Percentiles rank a stretch among this genome's conserved stretches.
Evolutionary conservation across 768 basidiomycete genomes (phyloP).

Genomic region (Ephemerocybe angulata): DNA sequence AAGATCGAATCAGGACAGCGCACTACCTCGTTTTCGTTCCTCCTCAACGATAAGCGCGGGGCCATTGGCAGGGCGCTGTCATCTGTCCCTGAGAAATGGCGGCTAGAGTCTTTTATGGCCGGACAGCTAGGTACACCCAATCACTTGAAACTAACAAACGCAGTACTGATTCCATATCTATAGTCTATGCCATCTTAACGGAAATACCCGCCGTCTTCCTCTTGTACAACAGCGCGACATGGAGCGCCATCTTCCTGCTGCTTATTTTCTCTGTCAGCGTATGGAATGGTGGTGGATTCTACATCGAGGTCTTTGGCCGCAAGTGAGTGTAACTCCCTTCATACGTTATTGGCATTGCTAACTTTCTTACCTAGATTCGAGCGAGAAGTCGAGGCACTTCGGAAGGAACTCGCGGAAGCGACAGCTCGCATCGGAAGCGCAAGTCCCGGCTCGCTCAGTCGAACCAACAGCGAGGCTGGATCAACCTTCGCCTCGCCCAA

Average conservation of each 20-base stretch:
- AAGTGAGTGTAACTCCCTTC: constrained; percentile 57
- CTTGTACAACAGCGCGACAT: constrained; percentile 74
- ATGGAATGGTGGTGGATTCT: constrained; percentile 96
- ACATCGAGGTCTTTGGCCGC: constrained; percentile 95
- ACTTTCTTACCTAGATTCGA: constrained; percentile 62
- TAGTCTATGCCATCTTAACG: constrained; percentile 82
- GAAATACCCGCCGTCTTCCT: constrained; percentile 82
- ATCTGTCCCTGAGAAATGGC: constrained; percentile 53
- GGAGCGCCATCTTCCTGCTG: constrained; percentile 76
- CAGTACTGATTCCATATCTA: background rate
- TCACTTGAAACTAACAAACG: background rate
- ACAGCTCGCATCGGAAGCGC: constrained; percentile 43
- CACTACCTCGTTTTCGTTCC: constrained; percentile 83
- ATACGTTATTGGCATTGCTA: constrained; percentile 13
- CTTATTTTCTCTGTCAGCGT: constrained; percentile 81
- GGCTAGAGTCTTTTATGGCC: constrained; percentile 73
- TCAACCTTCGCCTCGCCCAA: constrained; percentile 18
- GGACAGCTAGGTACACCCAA: constrained; percentile 67
- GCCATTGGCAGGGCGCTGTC: constrained; percentile 72
- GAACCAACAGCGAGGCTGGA: constrained; percentile 30
- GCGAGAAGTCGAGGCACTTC: constrained; percentile 82
- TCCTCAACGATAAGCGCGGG: constrained; percentile 85
- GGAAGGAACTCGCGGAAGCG: constrained; percentile 83
- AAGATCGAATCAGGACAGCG: constrained; percentile 92
- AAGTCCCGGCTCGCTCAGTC: constrained; percentile 42